Base-by-base conservation (phyloP, 1,284 basidiomycete species). In the Phaffia rhodozyma region DNA sequence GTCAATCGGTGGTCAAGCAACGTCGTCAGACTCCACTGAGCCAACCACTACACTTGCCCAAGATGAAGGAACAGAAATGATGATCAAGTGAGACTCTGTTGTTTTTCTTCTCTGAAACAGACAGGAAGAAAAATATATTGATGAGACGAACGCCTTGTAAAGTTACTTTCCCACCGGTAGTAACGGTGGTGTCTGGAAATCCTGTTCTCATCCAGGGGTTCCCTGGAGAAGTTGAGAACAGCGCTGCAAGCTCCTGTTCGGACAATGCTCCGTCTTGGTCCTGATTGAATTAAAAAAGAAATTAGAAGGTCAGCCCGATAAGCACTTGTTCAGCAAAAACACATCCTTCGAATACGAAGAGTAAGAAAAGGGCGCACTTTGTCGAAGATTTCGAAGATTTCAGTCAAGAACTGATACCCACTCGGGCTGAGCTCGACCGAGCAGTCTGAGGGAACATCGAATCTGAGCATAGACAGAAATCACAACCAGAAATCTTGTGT, bases 21-120 rank as follows among this genome's bases (percentile, higher is more conserved):
- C 0, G 94, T 98, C 1, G 92, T 96, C 93, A 97, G 97, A 91
- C 90, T 96, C 94, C 94, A 98, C 74, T 97, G 93, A 29, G 94
- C 94, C 21, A 98, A 79, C 94, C 94, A 98, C 48, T 51, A 47
- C 2, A 43, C 2, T 43, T 11, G 16, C 16, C 13, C 5, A 43
- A 27, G 18, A 23, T 29, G 21, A 60, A 18, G 20, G 23, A 5
- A 43, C n/a, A 21, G 2, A 48, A 58, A 7, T n/a, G 32, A 7
- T 13, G 23, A 38, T 23, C 16, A 2, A 43, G 38, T 43, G 13
- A 43, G 5, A 7, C 38, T 43, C 38, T 16, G 13, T 16, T n/a
- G n/a, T n/a, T n/a, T n/a, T n/a, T n/a, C n/a, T 16, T 16, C 13
- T 16, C 6, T 43, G 13, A 16, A 16, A 43, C 13, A 43, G 7